Conservation (phyloP, 768 basidiomycete species). For the Ramaria rubella region DNA sequence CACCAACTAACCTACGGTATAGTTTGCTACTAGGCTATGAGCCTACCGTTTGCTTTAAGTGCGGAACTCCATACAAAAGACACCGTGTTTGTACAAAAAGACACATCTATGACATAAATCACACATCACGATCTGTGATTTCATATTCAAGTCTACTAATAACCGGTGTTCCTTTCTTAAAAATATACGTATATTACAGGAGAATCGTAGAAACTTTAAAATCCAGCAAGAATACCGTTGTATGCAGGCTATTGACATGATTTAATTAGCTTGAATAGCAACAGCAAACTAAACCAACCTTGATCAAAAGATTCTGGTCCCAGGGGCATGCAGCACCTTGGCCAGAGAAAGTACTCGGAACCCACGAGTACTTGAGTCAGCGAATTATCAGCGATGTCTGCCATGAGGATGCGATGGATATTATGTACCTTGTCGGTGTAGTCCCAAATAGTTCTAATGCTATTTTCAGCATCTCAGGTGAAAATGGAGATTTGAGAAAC, state of each 20-base stretch:
- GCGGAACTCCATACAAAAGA: too few relatives aligned
- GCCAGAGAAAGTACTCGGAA: constrained; percentile 27
- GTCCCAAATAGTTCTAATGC: constrained; percentile 31
- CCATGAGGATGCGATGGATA: not conserved
- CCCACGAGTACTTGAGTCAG: constrained; percentile 28
- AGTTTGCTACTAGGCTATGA: too few relatives aligned
- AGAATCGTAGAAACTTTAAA: constrained; percentile 1
- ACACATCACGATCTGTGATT: too few relatives aligned
- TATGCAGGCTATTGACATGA: constrained; percentile 42
- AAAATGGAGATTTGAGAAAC: not conserved
- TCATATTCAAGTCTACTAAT: too few relatives aligned
- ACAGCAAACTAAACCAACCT: constrained; percentile 14
- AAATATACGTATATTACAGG: not conserved
- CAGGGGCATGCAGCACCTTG: constrained; percentile 28
- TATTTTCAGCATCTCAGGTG: not conserved
- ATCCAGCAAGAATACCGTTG: constrained; percentile 36
- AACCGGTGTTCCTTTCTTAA: too few relatives aligned
- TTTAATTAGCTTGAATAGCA: constrained; percentile 15
- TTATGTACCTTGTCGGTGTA: constrained; percentile 30
- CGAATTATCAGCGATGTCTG: not conserved
- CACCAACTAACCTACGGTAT: too few relatives aligned
- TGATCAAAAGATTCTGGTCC: constrained; percentile 16
- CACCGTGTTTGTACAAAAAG: too few relatives aligned
- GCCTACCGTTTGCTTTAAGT: too few relatives aligned
- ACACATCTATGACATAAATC: too few relatives aligned